Conservation (phyloP, 768 basidiomycete species). For the Serendipita sp. region DNA sequence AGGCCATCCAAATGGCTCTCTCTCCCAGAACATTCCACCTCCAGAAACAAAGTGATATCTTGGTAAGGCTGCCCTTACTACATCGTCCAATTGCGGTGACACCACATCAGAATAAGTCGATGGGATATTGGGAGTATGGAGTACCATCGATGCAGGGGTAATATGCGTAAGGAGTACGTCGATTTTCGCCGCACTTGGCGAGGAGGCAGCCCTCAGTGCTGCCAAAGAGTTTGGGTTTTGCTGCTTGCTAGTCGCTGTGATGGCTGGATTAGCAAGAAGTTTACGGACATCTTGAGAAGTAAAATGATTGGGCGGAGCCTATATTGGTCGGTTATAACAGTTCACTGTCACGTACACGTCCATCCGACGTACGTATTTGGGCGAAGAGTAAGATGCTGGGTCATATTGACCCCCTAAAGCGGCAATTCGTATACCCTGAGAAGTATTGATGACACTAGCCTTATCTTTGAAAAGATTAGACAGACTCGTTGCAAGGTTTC, state of each 20-base stretch:
- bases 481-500: background rate
- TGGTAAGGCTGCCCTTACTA: slow-evolving; percentile 52
- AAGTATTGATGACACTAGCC: slow-evolving; percentile 63
- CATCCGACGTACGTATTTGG: background rate
- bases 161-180: slow-evolving; percentile 72
- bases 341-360: background rate
- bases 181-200: slow-evolving; percentile 42
- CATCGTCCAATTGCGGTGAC: slow-evolving; percentile 46
- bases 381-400: slow-evolving; percentile 20
- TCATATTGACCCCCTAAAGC: slow-evolving; percentile 64
- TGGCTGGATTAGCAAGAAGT: slow-evolving; percentile 52
- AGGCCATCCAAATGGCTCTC: slow-evolving; percentile 82
- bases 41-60: slow-evolving; percentile 73
- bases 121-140: slow-evolving; percentile 39
- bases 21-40: slow-evolving; percentile 78
- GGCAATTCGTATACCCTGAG: slow-evolving; percentile 63
- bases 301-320: slow-evolving; percentile 25
- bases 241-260: slow-evolving; percentile 25
- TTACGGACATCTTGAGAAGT: slow-evolving; percentile 53
- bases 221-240: slow-evolving; percentile 49
- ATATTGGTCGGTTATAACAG: background rate
- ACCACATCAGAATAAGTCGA: slow-evolving; percentile 33
- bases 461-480: slow-evolving; percentile 37
- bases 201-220: slow-evolving; percentile 43
- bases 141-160: slow-evolving; percentile 53